Percentiles rank a stretch among this genome's conserved stretches.
Evolutionary conservation across 2,329 filamentous ascomycete genomes (phyloP).

Genomic region (Tympanopsis confertula): DNA sequence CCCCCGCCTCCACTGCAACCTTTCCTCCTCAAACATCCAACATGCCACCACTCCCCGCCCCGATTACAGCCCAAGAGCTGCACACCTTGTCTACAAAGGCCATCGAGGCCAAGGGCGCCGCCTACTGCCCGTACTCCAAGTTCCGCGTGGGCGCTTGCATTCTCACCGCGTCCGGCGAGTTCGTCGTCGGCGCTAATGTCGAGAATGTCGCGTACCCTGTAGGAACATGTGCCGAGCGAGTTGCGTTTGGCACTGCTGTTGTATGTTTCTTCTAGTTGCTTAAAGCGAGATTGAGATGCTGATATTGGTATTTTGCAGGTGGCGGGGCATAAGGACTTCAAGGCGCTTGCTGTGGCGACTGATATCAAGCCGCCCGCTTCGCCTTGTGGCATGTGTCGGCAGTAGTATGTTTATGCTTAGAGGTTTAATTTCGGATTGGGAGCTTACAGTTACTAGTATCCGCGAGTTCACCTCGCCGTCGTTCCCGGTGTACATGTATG

Average conservation of each 20-base stretch:
- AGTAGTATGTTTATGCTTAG: constrained; percentile 29
- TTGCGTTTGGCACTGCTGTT: constrained; percentile 46
- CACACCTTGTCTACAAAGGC: constrained; percentile 36
- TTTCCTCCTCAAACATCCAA: too few species aligned
- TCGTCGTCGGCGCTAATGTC: constrained; percentile 47
- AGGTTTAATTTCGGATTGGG: too few species aligned
- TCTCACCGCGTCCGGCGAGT: constrained; percentile 31
- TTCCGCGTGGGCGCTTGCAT: constrained; percentile 53
- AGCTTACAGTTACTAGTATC: too few species aligned
- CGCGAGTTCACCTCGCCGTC: constrained; percentile 28
- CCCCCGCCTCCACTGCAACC: too few species aligned
- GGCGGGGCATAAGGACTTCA: constrained; percentile 30
- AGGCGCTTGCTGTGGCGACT: constrained; percentile 47
- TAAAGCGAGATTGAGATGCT: not conserved
- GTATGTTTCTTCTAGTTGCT: constrained; percentile 16
- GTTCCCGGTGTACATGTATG: constrained; percentile 51
- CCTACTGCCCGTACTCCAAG: constrained; percentile 55
- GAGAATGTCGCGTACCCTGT: constrained; percentile 55
- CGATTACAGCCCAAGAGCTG: constrained; percentile 36
- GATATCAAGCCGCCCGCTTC: constrained; percentile 35
- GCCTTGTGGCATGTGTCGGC: constrained; percentile 56
- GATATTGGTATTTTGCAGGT: constrained; percentile 15
- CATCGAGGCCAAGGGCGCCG: constrained; percentile 39
- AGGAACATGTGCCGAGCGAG: constrained; percentile 52
- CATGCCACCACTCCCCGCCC: not conserved